phyloP scores from a whole-genome alignment of 2,329 filamentous ascomycete genomes.

The Sarocladium strictum region DNA sequence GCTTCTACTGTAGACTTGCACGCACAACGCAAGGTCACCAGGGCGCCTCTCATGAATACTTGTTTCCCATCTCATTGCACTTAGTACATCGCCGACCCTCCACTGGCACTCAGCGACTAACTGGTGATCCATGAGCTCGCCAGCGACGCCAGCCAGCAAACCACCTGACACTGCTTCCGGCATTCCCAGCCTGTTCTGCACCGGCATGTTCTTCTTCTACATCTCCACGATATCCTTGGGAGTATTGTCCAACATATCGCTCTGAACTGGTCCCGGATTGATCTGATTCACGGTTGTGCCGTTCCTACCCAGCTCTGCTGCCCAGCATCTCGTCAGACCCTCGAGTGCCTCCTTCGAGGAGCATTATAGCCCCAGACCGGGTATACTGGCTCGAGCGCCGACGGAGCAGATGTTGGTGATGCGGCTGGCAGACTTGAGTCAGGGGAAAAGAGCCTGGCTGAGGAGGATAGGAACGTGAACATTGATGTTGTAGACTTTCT shows the following conservation, averaged over 20 bases:
- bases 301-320: constrained; percentile 47
- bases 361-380: constrained; percentile 42
- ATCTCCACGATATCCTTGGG: constrained; percentile 40
- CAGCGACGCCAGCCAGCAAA: constrained; percentile 47
- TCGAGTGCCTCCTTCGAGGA: constrained; percentile 56
- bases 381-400: constrained; percentile 40
- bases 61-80: not conserved
- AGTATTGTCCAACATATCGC: constrained; percentile 50
- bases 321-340: constrained; percentile 52
- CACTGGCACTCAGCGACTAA: constrained; percentile 49
- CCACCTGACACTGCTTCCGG: constrained; percentile 49
- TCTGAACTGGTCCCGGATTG: constrained; percentile 52
- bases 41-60: not conserved
- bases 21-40: no score
- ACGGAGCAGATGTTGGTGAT: constrained; percentile 57
- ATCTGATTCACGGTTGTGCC: constrained; percentile 58
- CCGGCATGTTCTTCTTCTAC: constrained; percentile 44
- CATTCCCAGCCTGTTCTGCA: constrained; percentile 44
- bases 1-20: no score
- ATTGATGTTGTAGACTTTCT: constrained; percentile 50
- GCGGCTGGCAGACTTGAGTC: constrained; percentile 38
- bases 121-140: constrained; percentile 46
- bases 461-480: constrained; percentile 48
- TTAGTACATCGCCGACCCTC: constrained; percentile 20
- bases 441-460: constrained; percentile 44